phyloP scores from a whole-genome alignment of 768 basidiomycete species.

The Cytidiella melzeri region DNA sequence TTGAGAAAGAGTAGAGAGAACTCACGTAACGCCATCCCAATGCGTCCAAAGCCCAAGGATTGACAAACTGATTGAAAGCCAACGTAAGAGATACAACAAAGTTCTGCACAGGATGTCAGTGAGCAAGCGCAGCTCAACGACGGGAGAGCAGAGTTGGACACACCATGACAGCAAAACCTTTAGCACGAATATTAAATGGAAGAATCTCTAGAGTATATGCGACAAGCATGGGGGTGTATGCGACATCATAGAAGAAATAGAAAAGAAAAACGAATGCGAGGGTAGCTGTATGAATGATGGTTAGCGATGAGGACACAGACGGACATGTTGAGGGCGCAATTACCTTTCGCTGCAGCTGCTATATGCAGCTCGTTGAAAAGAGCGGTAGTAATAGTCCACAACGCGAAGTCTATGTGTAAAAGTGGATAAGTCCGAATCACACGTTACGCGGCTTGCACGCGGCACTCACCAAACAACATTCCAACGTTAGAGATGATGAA shows the following conservation, averaged over 20 bases:
- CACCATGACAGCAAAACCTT: conserved; percentile 74
- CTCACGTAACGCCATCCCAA: conserved; percentile 39
- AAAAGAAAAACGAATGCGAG: conserved; percentile 61
- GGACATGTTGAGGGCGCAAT: background rate
- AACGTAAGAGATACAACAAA: conserved; percentile 56
- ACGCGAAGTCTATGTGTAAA: conserved; percentile 38
- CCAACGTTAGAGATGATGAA: conserved; percentile 62
- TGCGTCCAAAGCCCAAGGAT: conserved; percentile 60
- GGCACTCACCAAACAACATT: conserved; percentile 43
- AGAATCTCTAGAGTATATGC: conserved; percentile 70
- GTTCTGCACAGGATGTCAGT: conserved; percentile 34
- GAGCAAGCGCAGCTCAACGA: background rate
- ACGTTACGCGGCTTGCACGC: background rate
- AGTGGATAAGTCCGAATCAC: background rate
- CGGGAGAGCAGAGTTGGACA: conserved; percentile 13
- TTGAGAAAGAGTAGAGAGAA: background rate
- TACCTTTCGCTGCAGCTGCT: conserved; percentile 29
- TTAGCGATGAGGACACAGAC: background rate
- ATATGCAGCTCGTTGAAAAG: conserved; percentile 28
- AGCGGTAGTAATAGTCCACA: conserved; percentile 48
- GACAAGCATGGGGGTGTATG: conserved; percentile 69
- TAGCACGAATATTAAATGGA: conserved; percentile 74
- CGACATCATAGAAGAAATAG: conserved; percentile 54
- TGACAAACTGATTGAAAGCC: conserved; percentile 77
- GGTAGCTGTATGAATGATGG: conserved; percentile 34